Base-by-base conservation (phyloP, 768 basidiomycete genomes). In the Cyathus striatus region DNA sequence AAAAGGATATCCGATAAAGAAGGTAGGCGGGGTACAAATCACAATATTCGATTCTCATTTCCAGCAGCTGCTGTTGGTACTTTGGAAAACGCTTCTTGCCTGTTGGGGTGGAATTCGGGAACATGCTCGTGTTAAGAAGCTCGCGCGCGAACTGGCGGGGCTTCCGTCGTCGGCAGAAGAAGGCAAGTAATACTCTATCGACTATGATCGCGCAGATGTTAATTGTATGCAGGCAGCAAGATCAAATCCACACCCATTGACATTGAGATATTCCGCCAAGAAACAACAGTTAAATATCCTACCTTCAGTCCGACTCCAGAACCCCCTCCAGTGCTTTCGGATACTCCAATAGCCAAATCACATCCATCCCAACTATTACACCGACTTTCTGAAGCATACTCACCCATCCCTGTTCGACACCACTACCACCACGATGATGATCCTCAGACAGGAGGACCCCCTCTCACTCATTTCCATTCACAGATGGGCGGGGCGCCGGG, bases 1-100 rank as follows among this genome's bases (percentile, higher is more conserved):
- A 2, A 93, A 90, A 57, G 90, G 90, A 4, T 99, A 96, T 64
- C 96, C 96, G 0, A 88, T 96, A 53, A 99, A 98, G 68, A 97
- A 97, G 78, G 93, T 89, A 41, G 17, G 60, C 18, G 13, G 18
- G 23, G 33, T 14, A 30, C 40, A 16, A 7, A 7, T 30, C n/a
- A 30, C n/a, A 42, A 36, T 17, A 16, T 37, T 38, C 5, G n/a
- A 39, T 17, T 4, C n/a, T n/a, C n/a, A n/a, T n/a, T n/a, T n/a
- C n/a, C n/a, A n/a, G n/a, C 52, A 96, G 94, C 79, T 97, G 3
- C 76, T 99, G 10, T 78, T 98, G 13, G 78, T 99, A 0, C 69
- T 96, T 6, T 99, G 96, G 96, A 99, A 98, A 60, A 81, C 90
- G 0, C 64, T 98, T 30, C 68, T 99, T 36, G 82, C 90, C 24